Conservation (phyloP, 2,329 filamentous ascomycete genomes). For the Periconia macrospinosa region DNA sequence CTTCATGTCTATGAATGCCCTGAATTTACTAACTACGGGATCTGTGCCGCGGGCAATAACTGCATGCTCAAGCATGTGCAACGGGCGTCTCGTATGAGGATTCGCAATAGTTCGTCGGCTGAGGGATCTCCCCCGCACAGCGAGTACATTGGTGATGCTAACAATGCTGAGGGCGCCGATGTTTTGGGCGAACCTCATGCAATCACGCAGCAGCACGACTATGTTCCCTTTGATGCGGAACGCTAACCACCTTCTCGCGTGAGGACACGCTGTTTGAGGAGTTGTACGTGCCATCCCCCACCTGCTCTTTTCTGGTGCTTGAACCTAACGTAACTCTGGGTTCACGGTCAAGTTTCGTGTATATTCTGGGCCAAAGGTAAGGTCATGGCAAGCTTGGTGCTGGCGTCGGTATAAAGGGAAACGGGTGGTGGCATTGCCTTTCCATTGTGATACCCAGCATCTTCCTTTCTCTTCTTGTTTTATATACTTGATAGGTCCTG, state of each 20-base stretch:
- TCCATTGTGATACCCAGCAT: no score
- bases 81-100: conserved; percentile 30
- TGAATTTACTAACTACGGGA: conserved; percentile 88
- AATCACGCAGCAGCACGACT: conserved; percentile 36
- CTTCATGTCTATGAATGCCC: conserved; percentile 93
- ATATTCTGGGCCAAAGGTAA: no score
- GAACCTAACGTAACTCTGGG: no score
- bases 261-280: background rate
- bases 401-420: no score
- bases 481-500: no score
- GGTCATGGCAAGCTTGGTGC: no score
- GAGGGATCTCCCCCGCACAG: conserved; percentile 1
- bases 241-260: conserved; percentile 10
- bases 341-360: no score
- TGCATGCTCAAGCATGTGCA: conserved; percentile 88
- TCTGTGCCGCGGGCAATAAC: conserved; percentile 71
- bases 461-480: no score
- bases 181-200: conserved; percentile 12
- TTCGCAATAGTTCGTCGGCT: conserved; percentile 13
- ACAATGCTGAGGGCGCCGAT: conserved; percentile 1
- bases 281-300: background rate
- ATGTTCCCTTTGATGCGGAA: conserved; percentile 26
- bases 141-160: conserved; percentile 9
- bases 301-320: no score
- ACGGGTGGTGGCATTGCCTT: no score